Conservation (phyloP, 257 asterid genomes). For the Solanum medicagineum region DNA sequence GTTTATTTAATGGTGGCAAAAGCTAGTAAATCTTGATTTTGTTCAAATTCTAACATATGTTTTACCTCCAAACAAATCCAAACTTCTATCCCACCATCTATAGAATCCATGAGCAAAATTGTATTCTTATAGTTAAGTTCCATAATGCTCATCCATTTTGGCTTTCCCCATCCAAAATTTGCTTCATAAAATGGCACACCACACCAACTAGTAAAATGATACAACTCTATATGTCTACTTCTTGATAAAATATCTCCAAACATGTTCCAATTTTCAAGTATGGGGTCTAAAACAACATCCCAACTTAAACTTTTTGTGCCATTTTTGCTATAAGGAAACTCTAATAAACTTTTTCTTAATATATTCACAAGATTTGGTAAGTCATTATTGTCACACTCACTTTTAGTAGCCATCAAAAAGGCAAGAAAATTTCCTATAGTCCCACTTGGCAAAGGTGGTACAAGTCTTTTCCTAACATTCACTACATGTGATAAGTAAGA, state of each 20-base stretch:
- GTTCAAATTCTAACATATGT: background rate
- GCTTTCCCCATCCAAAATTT: background rate
- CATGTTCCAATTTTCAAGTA: background rate
- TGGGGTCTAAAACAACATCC: background rate
- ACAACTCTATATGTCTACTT: background rate
- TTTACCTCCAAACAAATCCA: background rate
- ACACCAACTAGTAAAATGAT: background rate
- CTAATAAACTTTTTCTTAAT: background rate
- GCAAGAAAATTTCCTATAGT: background rate
- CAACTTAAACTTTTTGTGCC: background rate
- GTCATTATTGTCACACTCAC: background rate
- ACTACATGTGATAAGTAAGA: background rate
- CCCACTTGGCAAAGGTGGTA: background rate
- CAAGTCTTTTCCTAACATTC: background rate
- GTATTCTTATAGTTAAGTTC: background rate
- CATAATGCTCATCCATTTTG: background rate
- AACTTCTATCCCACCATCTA: background rate
- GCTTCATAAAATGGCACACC: background rate
- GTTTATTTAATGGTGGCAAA: background rate
- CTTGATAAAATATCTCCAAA: background rate
- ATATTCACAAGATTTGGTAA: background rate
- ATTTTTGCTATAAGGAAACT: background rate
- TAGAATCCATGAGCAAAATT: background rate
- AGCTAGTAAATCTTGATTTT: background rate
- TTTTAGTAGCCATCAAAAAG: background rate